Base-by-base conservation (phyloP, 208 protist species). In the Crithidia fasciculata region DNA sequence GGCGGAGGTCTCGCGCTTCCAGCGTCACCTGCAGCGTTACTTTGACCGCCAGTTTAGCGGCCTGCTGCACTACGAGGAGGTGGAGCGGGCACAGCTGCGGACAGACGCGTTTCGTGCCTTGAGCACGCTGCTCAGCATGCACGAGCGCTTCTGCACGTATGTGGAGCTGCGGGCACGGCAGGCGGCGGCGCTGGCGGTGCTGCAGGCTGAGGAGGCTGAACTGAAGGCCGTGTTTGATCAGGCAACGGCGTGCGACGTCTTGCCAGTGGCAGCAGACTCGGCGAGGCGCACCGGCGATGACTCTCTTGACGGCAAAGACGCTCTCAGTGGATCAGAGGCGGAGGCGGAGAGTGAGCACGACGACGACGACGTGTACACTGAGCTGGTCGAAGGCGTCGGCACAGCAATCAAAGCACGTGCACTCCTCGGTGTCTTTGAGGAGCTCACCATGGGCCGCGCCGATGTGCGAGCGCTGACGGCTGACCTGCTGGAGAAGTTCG, bases 141-240 rank as follows among this genome's bases (percentile, higher is more conserved):
- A 73, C 43, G 39, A n/a, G 2, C 41, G 60, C n/a, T 78, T 71
- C 52, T 49, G 49, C 43, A n/a, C 52, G n/a, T 79, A 78, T 16
- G 16, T 63, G 6, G 52, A 12, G 50, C 50, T 71, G 8, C 39
- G 44, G 0, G 6, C 7, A 5, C 64, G 43, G 4, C 15, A 67
- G 36, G 16, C 43, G 8, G 58, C 44, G 2, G 18, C 18, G 15
- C 15, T 53, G 4, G 63, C 36, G 19, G 41, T 0, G 0, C 16
- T 60, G 49, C 16, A n/a, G 2, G 28, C 52, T 5, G 2, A 56
- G 18, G 40, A 50, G n/a, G n/a, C 36, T 40, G 44, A 18, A 28
- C 9, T 65, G 37, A 36, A n/a, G 4, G 45, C 47, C 15, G 19
- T 28, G 0, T 28, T 28, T 1, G 28, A 28, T 28, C 28, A 28